Evolutionary conservation across 73 alveolate genomes (phyloP).

Genomic region (Paramecium sexaurelia): DNA sequence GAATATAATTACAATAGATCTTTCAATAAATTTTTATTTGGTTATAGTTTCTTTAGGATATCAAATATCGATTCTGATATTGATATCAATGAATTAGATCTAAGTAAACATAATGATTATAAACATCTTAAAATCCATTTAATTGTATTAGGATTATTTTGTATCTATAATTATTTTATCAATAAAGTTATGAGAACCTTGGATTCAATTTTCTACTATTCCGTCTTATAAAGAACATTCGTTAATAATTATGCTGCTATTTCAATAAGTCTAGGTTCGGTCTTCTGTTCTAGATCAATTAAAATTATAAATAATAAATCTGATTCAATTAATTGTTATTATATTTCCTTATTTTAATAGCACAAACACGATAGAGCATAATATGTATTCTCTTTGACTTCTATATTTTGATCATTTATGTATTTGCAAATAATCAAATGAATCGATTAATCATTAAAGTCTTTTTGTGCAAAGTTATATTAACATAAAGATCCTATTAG

Average conservation of each 20-base stretch:
- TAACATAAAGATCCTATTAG: slow-evolving; percentile 28
- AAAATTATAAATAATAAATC: slow-evolving; percentile 6
- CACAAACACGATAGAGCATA: slow-evolving; percentile 36
- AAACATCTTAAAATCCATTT: background rate
- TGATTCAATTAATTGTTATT: background rate
- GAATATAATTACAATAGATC: slow-evolving; percentile 21
- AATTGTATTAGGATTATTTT: background rate
- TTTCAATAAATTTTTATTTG: background rate
- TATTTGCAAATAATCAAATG: background rate
- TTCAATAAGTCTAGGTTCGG: background rate
- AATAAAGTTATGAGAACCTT: background rate
- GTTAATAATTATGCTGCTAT: background rate
- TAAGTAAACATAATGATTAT: background rate
- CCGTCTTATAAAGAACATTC: background rate
- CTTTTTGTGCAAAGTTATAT: background rate
- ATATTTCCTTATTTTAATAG: background rate
- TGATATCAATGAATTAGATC: background rate
- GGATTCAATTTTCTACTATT: background rate
- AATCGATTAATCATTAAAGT: background rate
- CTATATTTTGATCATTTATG: background rate
- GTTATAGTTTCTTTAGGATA: background rate
- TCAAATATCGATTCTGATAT: background rate
- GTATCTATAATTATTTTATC: background rate
- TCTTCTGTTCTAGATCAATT: background rate
- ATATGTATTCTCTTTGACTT: background rate